Conservation (phyloP, 495 filamentous ascomycete species). For the Talaromyces thailandensis region DNA sequence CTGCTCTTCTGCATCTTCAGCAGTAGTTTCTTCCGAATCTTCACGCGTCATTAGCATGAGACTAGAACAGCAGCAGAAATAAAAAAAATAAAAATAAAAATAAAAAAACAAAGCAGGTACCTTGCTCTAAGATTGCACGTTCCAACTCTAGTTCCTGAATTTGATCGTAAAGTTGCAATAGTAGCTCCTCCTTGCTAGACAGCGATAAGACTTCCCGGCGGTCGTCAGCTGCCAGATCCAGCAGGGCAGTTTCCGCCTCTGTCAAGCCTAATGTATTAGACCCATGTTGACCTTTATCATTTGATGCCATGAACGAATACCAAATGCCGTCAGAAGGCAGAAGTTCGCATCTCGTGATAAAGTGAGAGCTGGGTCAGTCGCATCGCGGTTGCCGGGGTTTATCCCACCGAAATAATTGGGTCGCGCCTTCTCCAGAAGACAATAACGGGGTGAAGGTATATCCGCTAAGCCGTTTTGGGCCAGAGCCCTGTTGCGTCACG, state of each 20-base stretch:
- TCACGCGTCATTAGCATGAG: background rate
- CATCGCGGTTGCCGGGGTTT: background rate
- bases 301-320: conserved; percentile 29
- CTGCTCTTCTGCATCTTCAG: conserved; percentile 41
- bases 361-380: background rate
- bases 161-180: conserved; percentile 60
- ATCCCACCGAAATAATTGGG: background rate
- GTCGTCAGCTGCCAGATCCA: conserved; percentile 33
- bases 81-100: too few species aligned
- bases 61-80: background rate
- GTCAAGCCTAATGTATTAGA: conserved; percentile 19
- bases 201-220: conserved; percentile 41
- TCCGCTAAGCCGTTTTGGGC: conserved; percentile 1
- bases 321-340: conserved; percentile 17
- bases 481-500: conserved; percentile 5
- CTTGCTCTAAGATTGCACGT: conserved; percentile 54
- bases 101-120: conserved; percentile 16
- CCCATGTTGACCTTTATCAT: conserved; percentile 15
- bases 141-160: conserved; percentile 63
- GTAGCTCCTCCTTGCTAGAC: conserved; percentile 49
- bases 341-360: conserved; percentile 26
- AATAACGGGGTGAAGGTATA: background rate
- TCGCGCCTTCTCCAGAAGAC: background rate
- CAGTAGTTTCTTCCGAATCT: conserved; percentile 14
- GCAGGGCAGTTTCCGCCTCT: conserved; percentile 25